Base-by-base conservation (phyloP, 176 grass and related monocot genomes). In the Tillandsia leiboldiana region DNA sequence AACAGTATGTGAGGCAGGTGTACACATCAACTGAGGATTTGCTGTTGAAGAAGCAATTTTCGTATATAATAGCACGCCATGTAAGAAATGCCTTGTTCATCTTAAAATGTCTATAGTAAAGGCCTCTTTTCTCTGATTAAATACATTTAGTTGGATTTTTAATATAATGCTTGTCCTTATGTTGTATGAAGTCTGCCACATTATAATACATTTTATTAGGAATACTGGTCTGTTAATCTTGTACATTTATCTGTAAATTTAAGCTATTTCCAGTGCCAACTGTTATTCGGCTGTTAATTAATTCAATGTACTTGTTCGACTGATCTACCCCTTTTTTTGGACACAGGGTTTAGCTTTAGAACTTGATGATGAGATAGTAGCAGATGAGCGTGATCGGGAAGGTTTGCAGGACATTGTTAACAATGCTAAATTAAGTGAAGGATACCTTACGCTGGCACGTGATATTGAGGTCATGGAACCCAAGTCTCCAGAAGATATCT, bases 381-480 rank as follows among this genome's bases (percentile, higher is more conserved):
- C 87, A 29, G 87, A 93, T 84, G 89, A 93, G 48, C 85, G 88
- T 84, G 94, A 93, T 20, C 93, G 84, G 70, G 94, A 99, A 48
- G 28, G 66, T 52, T 79, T 99, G 77, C 89, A 99, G 73, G 89
- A 99, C 53, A 90, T 93, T 66, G 74, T 90, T 64, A 99, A 99
- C 51, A 99, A 99, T 83, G 79, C 72, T 50, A 99, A 85, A 64
- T 47, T 99, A 68, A 93, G 87, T 64, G 89, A 93, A 66, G 94
- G 90, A 12, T 93, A 99, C 67, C 84, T 93, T 59, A 87, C 89
- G 69, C 94, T 99, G 83, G 94, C 94, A 73, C 87, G 89, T 8
- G 94, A 99, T 75, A 90, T 99, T 73, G 94, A 99, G 72, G 94
- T 99, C 58, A 99, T 99, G 94, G 94, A 99, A 72, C 72, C 90